Conservation (phyloP, 2,329 filamentous ascomycete species). For the Calonectria multiphialidica region DNA sequence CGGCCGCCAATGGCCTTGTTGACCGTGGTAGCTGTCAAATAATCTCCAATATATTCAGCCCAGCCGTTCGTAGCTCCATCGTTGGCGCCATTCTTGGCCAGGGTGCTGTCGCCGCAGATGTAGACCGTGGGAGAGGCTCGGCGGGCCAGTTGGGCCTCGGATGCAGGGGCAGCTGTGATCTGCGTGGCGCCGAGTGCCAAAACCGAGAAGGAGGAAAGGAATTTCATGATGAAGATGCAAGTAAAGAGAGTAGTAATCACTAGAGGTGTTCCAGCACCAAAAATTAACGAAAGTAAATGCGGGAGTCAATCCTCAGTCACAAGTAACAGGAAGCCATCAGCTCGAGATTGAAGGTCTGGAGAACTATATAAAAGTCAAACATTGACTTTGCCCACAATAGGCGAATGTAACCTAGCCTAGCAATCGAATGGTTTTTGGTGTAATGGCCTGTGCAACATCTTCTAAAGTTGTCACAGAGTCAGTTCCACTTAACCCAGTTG, state of each 20-base stretch:
- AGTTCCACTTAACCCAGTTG: slow-evolving; percentile 31
- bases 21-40: slow-evolving; percentile 56
- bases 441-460: slow-evolving; percentile 1
- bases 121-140: slow-evolving; percentile 57
- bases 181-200: slow-evolving; percentile 33
- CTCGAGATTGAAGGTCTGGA: too few relatives aligned
- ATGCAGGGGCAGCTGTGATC: slow-evolving; percentile 23
- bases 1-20: slow-evolving; percentile 77
- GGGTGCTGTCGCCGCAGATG: slow-evolving; percentile 72
- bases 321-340: background rate
- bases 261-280: background rate
- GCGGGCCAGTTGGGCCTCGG: slow-evolving; percentile 9
- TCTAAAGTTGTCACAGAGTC: slow-evolving; percentile 12
- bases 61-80: slow-evolving; percentile 65
- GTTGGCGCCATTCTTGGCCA: slow-evolving; percentile 61
- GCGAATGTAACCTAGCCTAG: slow-evolving; percentile 12
- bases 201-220: slow-evolving; percentile 29
- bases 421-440: background rate
- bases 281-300: background rate
- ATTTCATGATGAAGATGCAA: slow-evolving; percentile 35
- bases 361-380: background rate
- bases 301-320: background rate
- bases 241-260: background rate
- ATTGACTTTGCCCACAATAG: background rate
- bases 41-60: slow-evolving; percentile 70